Base-by-base conservation (phyloP, 352 stramenopile species). In the Globisporangium radiosum region DNA sequence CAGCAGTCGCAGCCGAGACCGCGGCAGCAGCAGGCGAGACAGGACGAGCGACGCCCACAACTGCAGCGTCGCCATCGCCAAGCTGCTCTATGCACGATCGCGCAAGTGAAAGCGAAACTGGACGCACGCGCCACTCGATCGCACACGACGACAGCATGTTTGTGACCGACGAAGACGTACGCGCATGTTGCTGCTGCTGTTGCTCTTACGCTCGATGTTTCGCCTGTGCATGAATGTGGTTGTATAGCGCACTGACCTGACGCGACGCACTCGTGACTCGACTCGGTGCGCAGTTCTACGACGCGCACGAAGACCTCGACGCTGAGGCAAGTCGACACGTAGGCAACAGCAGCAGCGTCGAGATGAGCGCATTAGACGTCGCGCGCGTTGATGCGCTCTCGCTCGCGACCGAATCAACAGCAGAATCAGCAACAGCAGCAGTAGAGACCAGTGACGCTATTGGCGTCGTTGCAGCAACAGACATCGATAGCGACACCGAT, bases 151-250 rank as follows among this genome's bases (percentile, higher is more conserved):
- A 88, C 56, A 86, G 69, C 59, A 72, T 54, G 40, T 54, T 81
- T 7, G 50, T 78, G 54, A 69, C 69, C 0, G 81, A 90, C 45
- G 81, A 90, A 67, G 81, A 90, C 39, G 81, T 90, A 57, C 25
- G 71, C 57, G 25, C 25, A 13, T 37, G 14, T 54, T 19, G 49
- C 49, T 37, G 25, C 43, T 25, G 14, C 36, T 54, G 5, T 3
- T 62, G 25, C 39, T 14, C 15, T 53, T 15, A 25, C 19, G 5
- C 4, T 45, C 13, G 45, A 50, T 4, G 45, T 25, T 1, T 17
- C 11, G 33, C 51, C 14, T 13, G 33, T 25, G 36, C 33, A 33
- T 55, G 7, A 13, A 5, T 40, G 8, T 56, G 7, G 13, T 17
- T 47, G 25, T 3, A 33, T 3, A 33, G 25, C 25, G 25, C 25